These are phyloP conservation scores for Dendrobium huoshanense DNA, from an alignment of 106 monocot genomes.

Conservation along the genomic window DNA sequence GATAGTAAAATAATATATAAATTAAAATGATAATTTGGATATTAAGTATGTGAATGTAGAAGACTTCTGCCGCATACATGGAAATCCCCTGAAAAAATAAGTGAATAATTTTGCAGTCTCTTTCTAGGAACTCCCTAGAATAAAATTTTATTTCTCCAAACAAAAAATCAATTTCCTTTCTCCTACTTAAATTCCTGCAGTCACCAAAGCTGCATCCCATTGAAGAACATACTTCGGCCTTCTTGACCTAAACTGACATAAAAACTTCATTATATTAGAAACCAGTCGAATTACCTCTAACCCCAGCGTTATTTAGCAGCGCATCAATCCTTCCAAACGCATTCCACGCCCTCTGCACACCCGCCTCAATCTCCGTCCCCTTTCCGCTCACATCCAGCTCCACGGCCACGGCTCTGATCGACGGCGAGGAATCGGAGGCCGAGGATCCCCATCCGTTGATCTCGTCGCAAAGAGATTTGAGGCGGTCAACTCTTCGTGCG, in stretches of 20 bases:
- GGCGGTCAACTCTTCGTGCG: constrained; percentile 32
- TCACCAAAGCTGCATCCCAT: not conserved
- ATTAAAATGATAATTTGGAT: too few relatives aligned
- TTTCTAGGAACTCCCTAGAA: too few relatives aligned
- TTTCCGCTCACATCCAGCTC: constrained; percentile 52
- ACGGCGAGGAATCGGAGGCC: not conserved
- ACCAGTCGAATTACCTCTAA: constrained; percentile 43
- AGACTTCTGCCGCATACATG: too few relatives aligned
- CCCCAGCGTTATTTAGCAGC: constrained; percentile 63
- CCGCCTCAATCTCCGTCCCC: constrained; percentile 21
- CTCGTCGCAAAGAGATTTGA: constrained; percentile 37
- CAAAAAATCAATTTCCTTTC: too few relatives aligned
- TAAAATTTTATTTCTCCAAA: too few relatives aligned
- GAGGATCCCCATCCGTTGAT: constrained; percentile 11
- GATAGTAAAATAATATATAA: too few relatives aligned
- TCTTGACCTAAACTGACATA: not conserved
- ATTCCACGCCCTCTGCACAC: constrained; percentile 49
- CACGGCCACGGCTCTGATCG: constrained; percentile 28
- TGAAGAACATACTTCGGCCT: not conserved
- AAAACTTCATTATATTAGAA: not conserved
- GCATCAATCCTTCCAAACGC: constrained; percentile 63
- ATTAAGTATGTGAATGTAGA: too few relatives aligned
- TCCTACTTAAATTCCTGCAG: not conserved
- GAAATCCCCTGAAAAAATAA: too few relatives aligned
- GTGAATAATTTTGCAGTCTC: too few relatives aligned